phyloP scores from a whole-genome alignment of 768 basidiomycete genomes.

The Phaeolepiota aurea region DNA sequence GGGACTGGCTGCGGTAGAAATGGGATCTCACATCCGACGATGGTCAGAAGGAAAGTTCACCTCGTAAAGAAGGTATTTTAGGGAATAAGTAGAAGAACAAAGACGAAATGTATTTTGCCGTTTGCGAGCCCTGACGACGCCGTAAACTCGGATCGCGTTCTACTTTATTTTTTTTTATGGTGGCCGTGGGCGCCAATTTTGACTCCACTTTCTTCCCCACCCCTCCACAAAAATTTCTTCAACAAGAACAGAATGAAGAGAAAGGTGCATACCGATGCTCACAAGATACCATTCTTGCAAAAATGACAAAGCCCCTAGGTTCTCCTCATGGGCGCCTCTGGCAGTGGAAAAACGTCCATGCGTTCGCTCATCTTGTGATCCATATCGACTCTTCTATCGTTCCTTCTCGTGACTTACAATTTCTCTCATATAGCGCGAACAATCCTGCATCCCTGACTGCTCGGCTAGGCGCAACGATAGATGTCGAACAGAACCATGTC shows the following conservation, averaged over 20 bases:
- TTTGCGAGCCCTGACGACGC: no score
- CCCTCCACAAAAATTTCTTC: slow-evolving; percentile 6
- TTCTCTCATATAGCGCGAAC: slow-evolving; percentile 61
- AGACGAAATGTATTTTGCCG: not conserved
- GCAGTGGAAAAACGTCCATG: slow-evolving; percentile 96
- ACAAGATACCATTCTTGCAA: slow-evolving; percentile 8
- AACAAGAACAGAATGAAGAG: slow-evolving; percentile 42
- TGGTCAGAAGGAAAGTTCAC: slow-evolving; percentile 70
- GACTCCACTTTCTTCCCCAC: slow-evolving; percentile 10
- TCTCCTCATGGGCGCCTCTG: slow-evolving; percentile 95
- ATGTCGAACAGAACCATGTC: slow-evolving; percentile 96
- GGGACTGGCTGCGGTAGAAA: slow-evolving; percentile 95
- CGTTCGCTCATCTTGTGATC: slow-evolving; percentile 96
- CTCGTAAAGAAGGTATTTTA: slow-evolving; percentile 10
- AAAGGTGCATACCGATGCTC: slow-evolving; percentile 34
- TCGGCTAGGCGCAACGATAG: slow-evolving; percentile 92
- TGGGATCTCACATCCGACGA: slow-evolving; percentile 57
- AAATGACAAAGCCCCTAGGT: slow-evolving; percentile 46
- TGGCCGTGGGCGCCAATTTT: no score
- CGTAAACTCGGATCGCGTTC: no score
- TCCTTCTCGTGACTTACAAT: slow-evolving; percentile 7
- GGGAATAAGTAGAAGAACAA: slow-evolving; percentile 4
- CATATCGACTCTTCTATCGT: slow-evolving; percentile 3
- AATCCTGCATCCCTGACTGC: slow-evolving; percentile 89
- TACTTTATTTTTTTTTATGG: no score